Evolutionary conservation across 495 filamentous ascomycete species (phyloP), one percentile per base, ranked within the genome.

Genomic region (Copromyces sp.): DNA sequence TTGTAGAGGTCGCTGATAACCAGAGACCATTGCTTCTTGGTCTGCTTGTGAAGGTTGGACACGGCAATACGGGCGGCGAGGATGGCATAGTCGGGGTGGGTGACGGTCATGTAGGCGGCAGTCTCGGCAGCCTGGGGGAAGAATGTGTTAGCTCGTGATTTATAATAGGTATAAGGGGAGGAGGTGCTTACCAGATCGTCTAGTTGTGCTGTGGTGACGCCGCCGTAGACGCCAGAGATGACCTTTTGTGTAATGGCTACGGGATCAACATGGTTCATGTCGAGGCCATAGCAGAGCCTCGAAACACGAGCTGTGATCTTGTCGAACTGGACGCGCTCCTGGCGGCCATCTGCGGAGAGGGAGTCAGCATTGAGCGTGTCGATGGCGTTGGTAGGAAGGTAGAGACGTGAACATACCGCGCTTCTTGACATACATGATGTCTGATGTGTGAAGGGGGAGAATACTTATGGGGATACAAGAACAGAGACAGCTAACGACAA

Each of bases 321-420:
- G 86, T 99, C 95, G 86, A 99, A 99, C 82, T 99, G 95, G 72
- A 99, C 95, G 82, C 95, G 95, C 89, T 99, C 95, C 87, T 98
- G 97, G 86, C 95, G 95, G 84, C 95, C 95, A 87, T 99, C 95
- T 98, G 69, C 6, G 53, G 37, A 35, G 53, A 39, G 3, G 53
- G 16, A 37, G 35, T 73, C 68, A 79, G 85, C 45, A 83, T 76
- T 39, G 14, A 2, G 16, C 20, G 20, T 59, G 47, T 11, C 24
- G 20, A 29, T 32, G 40, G 12, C 1, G 29, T 12, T 17, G 8
- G 3, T 35, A 47, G 14, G 8, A 16, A 35, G 16, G 47, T 24
- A 35, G 3, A 12, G 9, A 40, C 40, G 69, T 17, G 68, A 72
- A 85, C 85, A 76, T 84, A 88, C 86, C 87, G 80, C 87, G 84